Conservation (phyloP, 2,329 filamentous ascomycete genomes). For the Aspergillus sp. region DNA sequence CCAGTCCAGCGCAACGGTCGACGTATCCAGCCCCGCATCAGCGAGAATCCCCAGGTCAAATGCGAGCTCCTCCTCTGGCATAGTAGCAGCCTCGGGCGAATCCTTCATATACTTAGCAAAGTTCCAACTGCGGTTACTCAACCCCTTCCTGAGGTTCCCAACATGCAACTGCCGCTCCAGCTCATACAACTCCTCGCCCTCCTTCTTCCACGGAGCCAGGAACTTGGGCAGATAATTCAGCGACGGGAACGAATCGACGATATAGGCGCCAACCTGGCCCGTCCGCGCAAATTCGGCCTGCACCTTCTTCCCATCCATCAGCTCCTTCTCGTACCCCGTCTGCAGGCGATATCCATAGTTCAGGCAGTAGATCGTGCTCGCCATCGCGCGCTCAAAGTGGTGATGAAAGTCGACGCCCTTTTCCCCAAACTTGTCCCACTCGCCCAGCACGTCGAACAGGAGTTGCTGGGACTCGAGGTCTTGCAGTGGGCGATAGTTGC, state of each 20-base stretch:
- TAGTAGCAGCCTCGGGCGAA: neutral
- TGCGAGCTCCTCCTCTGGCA: slow-evolving; percentile 1
- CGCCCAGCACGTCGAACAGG: neutral
- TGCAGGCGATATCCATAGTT: slow-evolving; percentile 1
- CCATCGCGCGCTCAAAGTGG: neutral
- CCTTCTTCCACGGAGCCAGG: slow-evolving; percentile 6
- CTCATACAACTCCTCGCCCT: neutral
- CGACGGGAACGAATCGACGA: slow-evolving; percentile 1
- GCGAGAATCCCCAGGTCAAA: slow-evolving; percentile 5
- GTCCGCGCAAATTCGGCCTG: neutral
- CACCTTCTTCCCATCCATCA: neutral
- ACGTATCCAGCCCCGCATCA: neutral
- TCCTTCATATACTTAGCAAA: neutral
- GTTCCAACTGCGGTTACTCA: neutral
- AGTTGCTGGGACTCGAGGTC: slow-evolving; percentile 10
- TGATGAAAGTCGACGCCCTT: slow-evolving; percentile 2
- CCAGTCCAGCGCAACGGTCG: slow-evolving; percentile 1
- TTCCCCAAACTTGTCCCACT: neutral
- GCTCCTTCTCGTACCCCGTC: neutral
- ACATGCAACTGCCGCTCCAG: neutral
- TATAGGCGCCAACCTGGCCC: neutral
- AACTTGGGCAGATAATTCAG: slow-evolving; percentile 4
- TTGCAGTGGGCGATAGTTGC: neutral
- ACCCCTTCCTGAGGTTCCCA: neutral
- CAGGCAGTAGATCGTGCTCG: slow-evolving; percentile 4